These are phyloP conservation scores for Diplodia mutila DNA, from an alignment of 2,329 filamentous ascomycete genomes.

Conservation along the genomic window DNA sequence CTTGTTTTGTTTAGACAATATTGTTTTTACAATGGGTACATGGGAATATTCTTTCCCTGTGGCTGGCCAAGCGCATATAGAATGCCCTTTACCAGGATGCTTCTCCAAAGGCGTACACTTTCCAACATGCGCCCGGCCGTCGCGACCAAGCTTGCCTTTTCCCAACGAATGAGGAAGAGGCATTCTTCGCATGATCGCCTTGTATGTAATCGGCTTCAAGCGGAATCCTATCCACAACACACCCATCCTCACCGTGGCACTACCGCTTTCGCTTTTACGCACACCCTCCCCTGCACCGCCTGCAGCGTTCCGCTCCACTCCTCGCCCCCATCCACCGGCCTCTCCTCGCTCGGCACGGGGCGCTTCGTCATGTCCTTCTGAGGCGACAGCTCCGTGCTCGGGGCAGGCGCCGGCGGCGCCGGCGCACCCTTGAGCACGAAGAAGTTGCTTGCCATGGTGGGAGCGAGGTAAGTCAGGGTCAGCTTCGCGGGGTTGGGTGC, in stretches of 20 bases:
- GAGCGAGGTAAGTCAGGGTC: slow-evolving; percentile 64
- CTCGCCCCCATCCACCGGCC: slow-evolving; percentile 31
- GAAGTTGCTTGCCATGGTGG: slow-evolving; percentile 63
- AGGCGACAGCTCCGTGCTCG: slow-evolving; percentile 34
- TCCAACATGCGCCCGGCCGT: neutral
- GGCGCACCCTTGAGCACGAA: slow-evolving; percentile 63
- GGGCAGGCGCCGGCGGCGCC: slow-evolving; percentile 33
- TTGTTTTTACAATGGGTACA: neutral
- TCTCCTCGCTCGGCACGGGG: slow-evolving; percentile 29
- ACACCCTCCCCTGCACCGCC: slow-evolving; percentile 56
- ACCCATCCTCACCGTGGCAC: neutral
- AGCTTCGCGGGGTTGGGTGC: slow-evolving; percentile 33
- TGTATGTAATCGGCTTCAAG: neutral
- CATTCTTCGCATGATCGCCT: neutral
- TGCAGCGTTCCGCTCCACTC: slow-evolving; percentile 61
- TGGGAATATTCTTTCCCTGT: neutral
- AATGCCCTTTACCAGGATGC: neutral
- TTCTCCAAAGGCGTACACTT: neutral
- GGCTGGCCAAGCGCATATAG: neutral
- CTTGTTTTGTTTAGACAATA: neutral
- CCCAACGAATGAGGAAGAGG: neutral
- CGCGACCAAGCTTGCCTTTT: neutral
- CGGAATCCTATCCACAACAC: neutral
- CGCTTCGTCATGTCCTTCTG: slow-evolving; percentile 46
- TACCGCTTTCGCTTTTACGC: slow-evolving; percentile 57